phyloP scores from a whole-genome alignment of 2,329 filamentous ascomycete genomes.

The Diaporthe velutina region DNA sequence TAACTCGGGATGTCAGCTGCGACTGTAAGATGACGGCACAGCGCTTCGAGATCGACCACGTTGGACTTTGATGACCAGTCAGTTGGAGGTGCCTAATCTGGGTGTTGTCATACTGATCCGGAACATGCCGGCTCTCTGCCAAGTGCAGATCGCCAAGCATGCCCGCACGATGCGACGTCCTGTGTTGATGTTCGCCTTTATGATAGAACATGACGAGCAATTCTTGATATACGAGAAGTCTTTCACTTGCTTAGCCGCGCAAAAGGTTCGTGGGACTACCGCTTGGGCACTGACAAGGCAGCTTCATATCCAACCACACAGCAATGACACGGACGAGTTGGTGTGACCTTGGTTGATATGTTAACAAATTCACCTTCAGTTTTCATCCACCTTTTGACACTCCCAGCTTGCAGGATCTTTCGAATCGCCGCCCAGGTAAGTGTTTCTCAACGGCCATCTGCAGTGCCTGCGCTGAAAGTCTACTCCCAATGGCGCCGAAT shows the following conservation, averaged over 20 bases:
- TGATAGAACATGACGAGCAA: neutral
- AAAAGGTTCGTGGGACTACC: neutral
- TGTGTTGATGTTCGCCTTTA: neutral
- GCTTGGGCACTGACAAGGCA: neutral
- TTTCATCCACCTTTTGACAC: conserved; percentile 3
- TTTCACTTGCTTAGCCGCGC: neutral
- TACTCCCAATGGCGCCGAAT: conserved; percentile 31
- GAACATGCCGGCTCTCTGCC: conserved; percentile 1
- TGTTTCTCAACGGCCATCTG: conserved; percentile 40
- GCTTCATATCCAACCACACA: neutral
- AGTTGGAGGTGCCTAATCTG: neutral
- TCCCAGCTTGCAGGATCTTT: conserved; percentile 41
- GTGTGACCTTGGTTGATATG: neutral
- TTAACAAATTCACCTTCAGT: too few relatives aligned
- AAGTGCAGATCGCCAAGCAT: neutral
- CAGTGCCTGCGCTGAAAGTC: conserved; percentile 41
- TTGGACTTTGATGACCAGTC: neutral
- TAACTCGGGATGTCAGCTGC: neutral
- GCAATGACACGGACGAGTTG: neutral
- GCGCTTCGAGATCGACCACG: neutral
- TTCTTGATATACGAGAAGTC: neutral
- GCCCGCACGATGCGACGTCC: neutral
- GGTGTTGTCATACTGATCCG: neutral
- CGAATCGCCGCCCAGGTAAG: conserved; percentile 35
- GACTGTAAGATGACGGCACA: neutral